phyloP scores from a whole-genome alignment of 2,329 filamentous ascomycete genomes.

The Talaromyces sp. region DNA sequence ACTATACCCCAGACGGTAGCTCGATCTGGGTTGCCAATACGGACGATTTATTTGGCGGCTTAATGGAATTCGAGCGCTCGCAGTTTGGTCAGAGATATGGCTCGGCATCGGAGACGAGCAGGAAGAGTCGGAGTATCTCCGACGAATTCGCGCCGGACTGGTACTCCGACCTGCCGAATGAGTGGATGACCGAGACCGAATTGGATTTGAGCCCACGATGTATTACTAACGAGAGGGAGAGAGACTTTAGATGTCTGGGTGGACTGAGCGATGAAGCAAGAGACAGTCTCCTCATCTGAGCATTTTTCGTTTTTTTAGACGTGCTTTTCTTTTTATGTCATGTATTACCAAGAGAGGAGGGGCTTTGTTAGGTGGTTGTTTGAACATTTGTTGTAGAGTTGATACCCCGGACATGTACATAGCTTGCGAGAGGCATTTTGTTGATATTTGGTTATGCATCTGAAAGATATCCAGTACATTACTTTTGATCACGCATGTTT shows the following conservation, averaged over 20 bases:
- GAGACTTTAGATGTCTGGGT: conserved; percentile 28
- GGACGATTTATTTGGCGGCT: conserved; percentile 38
- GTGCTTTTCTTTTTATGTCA: not conserved
- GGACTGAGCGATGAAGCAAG: conserved; percentile 29
- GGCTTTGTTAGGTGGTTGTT: not conserved
- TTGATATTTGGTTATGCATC: not conserved
- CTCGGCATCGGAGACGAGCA: conserved; percentile 11
- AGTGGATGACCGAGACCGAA: conserved; percentile 31
- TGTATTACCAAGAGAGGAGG: not conserved
- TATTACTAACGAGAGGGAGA: conserved; percentile 27
- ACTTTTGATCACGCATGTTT: not conserved
- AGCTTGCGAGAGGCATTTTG: not conserved
- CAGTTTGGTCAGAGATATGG: conserved; percentile 34
- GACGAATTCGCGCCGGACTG: conserved; percentile 10
- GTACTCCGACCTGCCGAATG: conserved; percentile 28
- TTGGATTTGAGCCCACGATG: conserved; percentile 33
- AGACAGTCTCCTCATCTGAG: conserved; percentile 28
- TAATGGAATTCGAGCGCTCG: conserved; percentile 39
- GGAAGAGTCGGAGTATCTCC: not conserved
- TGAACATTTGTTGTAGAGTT: not conserved
- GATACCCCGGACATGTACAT: not conserved
- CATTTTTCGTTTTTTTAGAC: not conserved
- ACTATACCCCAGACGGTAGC: conserved; percentile 37
- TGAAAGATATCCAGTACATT: not conserved
- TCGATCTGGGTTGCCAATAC: conserved; percentile 41